Percentiles rank a stretch among this genome's conserved stretches.
These are phyloP conservation scores for Tetraselmis chui DNA, from an alignment of 139 green algal species.

Conservation along the genomic window DNA sequence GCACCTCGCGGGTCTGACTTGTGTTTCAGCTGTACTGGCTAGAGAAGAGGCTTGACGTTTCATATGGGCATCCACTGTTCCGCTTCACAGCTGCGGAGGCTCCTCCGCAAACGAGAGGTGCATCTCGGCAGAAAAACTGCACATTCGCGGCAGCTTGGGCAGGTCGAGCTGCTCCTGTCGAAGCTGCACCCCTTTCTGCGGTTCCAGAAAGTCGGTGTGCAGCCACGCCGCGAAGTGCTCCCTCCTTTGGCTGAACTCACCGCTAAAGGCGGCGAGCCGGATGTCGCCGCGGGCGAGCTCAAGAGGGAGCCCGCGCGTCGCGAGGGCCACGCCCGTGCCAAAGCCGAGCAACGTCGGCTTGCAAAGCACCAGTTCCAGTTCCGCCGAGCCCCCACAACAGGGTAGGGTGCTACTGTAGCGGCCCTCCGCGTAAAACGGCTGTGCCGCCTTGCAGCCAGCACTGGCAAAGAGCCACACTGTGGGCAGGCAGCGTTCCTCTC, in stretches of 20 bases:
- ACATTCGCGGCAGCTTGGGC: too few species aligned
- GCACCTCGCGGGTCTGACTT: too few species aligned
- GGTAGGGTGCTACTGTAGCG: neutral
- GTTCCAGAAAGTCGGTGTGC: neutral
- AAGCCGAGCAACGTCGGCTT: neutral
- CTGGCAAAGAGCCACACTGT: neutral
- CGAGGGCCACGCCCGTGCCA: neutral
- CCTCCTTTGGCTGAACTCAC: neutral
- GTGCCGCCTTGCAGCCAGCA: neutral
- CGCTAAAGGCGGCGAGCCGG: neutral
- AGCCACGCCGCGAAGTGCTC: neutral
- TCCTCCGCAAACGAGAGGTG: too few species aligned
- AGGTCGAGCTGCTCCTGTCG: neutral
- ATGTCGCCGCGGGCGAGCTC: neutral
- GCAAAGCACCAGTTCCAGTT: neutral
- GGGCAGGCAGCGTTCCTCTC: neutral
- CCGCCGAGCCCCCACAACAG: too few species aligned
- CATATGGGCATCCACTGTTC: too few species aligned
- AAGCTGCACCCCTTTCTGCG: neutral
- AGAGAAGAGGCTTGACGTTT: too few species aligned
- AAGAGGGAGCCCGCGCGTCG: neutral
- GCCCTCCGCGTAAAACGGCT: neutral
- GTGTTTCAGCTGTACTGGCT: too few species aligned
- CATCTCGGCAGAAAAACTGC: too few species aligned
- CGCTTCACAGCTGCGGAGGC: too few species aligned